These are phyloP conservation scores for Cystobasidium tubakii DNA, from an alignment of 768 basidiomycete genomes.

Conservation along the genomic window DNA sequence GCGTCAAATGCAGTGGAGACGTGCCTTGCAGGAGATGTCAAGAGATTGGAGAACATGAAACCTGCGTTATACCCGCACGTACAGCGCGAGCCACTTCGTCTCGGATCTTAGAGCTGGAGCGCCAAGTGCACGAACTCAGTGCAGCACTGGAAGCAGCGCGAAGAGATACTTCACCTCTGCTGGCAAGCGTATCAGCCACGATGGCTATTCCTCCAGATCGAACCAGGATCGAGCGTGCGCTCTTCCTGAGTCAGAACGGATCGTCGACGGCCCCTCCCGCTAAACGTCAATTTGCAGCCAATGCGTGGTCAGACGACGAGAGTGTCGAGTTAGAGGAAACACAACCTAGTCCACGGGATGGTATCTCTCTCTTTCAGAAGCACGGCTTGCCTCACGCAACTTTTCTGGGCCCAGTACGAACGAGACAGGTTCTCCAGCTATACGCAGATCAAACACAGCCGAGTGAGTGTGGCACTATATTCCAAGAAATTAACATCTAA, in stretches of 20 bases:
- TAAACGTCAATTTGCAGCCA: background rate
- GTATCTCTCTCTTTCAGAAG: background rate
- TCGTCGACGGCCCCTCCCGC: background rate
- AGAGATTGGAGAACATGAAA: background rate
- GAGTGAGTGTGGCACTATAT: background rate
- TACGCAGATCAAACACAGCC: slow-evolving; percentile 5
- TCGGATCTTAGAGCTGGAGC: background rate
- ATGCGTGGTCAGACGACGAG: background rate
- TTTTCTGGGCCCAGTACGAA: background rate
- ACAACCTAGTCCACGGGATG: no score
- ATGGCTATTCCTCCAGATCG: background rate
- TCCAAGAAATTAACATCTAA: background rate
- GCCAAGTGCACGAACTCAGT: background rate
- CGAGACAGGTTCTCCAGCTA: background rate
- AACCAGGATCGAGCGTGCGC: background rate
- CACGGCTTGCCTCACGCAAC: background rate
- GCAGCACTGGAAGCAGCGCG: background rate
- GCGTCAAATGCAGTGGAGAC: background rate
- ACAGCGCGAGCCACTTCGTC: background rate
- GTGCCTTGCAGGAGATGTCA: background rate
- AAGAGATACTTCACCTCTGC: background rate
- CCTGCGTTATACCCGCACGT: background rate
- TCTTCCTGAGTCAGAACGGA: background rate
- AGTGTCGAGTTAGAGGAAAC: background rate
- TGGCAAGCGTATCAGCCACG: no score